Base-by-base conservation (phyloP, 2,329 filamentous ascomycete genomes). In the Alternaria novae-zelandiae region DNA sequence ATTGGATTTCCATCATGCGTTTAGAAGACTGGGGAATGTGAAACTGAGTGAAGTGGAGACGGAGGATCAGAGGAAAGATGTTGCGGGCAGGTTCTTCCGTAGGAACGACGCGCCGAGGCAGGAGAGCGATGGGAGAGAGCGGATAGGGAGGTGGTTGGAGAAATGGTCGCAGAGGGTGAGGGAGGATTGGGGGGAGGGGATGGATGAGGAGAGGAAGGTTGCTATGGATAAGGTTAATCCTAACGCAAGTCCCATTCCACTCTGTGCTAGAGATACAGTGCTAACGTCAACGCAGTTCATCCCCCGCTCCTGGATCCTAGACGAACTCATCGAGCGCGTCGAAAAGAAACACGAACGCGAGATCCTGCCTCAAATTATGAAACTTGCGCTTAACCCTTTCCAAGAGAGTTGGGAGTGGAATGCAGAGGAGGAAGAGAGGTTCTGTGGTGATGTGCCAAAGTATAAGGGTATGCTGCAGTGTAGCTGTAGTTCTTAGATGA, bases 1-100 rank as follows among this genome's bases (percentile, higher is more conserved):
- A 75, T 83, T 99, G 3, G 96, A 99, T 78, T 99, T 97, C 80
- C 93, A 97, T 75, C 92, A 96, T 73, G 96, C 96, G 78, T 98
- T 98, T 86, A 88, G 96, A 43, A 87, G 90, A 9, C 84, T 99
- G 0, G 91, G 90, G 56, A 80, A 82, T 20, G 74, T 97, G 17
- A 86, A 82, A 30, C 65, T 93, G 1, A 80, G 80, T 1, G 87
- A 92, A 5, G 76, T 97, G 7, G 86, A 87, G 26, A 91, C 88
- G 0, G 86, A 90, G 25, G 86, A 90, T 20, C 82, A 85, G 51
- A 84, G 93, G 56, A 86, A 86, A 65, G 84, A 89, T n/a, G 82
- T 85, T 9, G 92, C 94, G 0, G 84, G 85, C 0, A 78, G 88
- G 0, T 97, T 99, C 81, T 96, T 97, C 83, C 91, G 96, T 76